Evolutionary conservation across 345 rosid genomes (phyloP).

Genomic region (Xanthoceras sorbifolium): DNA sequence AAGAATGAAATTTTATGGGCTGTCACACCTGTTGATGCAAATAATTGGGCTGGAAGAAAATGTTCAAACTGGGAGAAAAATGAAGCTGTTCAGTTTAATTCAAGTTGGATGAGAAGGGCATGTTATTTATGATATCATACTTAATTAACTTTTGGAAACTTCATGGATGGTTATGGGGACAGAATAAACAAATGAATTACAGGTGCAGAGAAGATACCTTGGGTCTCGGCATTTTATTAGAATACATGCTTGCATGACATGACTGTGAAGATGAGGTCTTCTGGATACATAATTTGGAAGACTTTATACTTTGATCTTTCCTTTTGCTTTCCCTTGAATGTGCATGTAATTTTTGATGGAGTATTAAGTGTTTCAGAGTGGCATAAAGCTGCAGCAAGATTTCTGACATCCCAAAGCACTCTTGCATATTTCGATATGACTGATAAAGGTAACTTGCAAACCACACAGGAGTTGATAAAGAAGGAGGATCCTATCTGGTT

Average conservation of each 20-base stretch:
- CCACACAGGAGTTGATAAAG: background rate
- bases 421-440: background rate
- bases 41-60: background rate
- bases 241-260: background rate
- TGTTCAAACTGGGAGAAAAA: background rate
- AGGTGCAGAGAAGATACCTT: background rate
- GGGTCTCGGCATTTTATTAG: background rate
- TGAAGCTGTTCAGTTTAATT: background rate
- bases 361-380: background rate
- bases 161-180: background rate
- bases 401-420: background rate
- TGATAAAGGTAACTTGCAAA: background rate
- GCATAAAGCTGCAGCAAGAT: background rate
- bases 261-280: background rate
- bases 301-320: background rate
- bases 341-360: background rate
- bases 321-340: background rate
- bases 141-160: background rate
- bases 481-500: background rate
- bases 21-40: background rate
- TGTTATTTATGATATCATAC: background rate
- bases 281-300: background rate
- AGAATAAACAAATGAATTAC: background rate
- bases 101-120: background rate
- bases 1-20: background rate